phyloP scores from a whole-genome alignment of 345 rosid species.

The Stellera chamaejasme region DNA sequence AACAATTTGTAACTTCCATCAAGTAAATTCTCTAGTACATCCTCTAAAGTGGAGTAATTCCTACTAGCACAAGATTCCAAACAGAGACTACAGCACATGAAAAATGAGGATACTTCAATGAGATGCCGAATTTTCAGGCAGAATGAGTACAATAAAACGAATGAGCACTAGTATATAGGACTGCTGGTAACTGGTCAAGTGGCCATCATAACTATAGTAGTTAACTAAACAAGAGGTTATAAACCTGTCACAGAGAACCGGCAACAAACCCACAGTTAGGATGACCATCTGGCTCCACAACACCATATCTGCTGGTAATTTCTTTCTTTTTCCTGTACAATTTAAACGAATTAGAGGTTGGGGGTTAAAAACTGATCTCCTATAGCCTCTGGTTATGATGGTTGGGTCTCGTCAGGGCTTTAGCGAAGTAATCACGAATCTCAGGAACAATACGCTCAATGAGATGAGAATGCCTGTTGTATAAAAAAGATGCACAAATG shows the following conservation, averaged over 20 bases:
- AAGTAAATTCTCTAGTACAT: too few relatives aligned
- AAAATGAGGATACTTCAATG: too few relatives aligned
- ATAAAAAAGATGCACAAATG: background rate
- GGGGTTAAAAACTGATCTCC: slow-evolving; percentile 26
- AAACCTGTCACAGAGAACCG: slow-evolving; percentile 10
- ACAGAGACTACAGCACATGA: too few relatives aligned
- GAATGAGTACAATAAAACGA: background rate
- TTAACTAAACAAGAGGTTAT: slow-evolving; percentile 11
- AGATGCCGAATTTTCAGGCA: too few relatives aligned
- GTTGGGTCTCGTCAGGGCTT: slow-evolving; percentile 62
- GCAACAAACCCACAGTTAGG: slow-evolving; percentile 3
- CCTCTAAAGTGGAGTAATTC: too few relatives aligned
- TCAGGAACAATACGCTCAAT: slow-evolving; percentile 70
- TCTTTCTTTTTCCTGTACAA: slow-evolving; percentile 33
- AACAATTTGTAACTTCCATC: too few relatives aligned
- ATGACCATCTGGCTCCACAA: slow-evolving; percentile 17
- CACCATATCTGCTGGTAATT: slow-evolving; percentile 16
- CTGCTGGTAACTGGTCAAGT: background rate
- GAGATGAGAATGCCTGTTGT: slow-evolving; percentile 56
- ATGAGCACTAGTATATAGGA: background rate
- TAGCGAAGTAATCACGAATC: slow-evolving; percentile 67
- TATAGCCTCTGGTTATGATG: slow-evolving; percentile 51
- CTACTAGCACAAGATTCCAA: too few relatives aligned
- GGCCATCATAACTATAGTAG: slow-evolving; percentile 14
- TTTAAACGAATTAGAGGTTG: slow-evolving; percentile 27